Evolutionary conservation across 306 rosid genomes (phyloP), one percentile per base, ranked within the genome.

Genomic region (Corylus heterophylla): DNA sequence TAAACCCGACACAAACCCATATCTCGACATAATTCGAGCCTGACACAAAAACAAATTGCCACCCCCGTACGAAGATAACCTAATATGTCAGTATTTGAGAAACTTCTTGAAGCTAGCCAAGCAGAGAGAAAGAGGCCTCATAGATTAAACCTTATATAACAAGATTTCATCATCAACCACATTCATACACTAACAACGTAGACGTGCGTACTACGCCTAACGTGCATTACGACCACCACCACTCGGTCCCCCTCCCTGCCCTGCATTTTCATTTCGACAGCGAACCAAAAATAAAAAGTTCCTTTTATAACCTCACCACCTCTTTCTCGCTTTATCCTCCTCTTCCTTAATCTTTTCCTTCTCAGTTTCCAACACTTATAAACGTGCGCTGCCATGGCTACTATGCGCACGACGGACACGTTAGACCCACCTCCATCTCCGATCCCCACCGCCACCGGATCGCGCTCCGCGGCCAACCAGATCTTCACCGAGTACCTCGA

Each of bases 371-470:
- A 27, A 9, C 8, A 12, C 51, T 42, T n/a, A 20, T 11, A 59
- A 31, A 12, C 63, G 27, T 67, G 17, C 45, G 48, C 69, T 16
- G 18, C 44, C 73, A 83, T 87, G 90, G 84, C 90, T 74, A 12
- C 74, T 64, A 8, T 71, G 69, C 87, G 86, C 22, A 81, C 77
- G 69, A 59, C 68, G 12, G 82, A 66, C 56, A 42, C 78, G 4
- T 74, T 77, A 59, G 84, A 74, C 27, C 92, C 91, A 11, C 88
- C 91, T 2, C 98, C 97, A 0, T 89, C 97, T 2, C 97, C 98
- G 49, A 89, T 95, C 72, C 97, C 97, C 0, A 94, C 94, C 0
- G 97, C 54, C 0, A 85, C 76, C 71, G 98, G 98, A 8, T 77
- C 89, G 0, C 94, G 97, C 11, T 88, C 91, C 8, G 94, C 98